A percentile compares a stretch with the other conserved stretches of the same genome.
phyloP scores from a whole-genome alignment of 2,329 filamentous ascomycete species.

The Cordyceps farinosa region DNA sequence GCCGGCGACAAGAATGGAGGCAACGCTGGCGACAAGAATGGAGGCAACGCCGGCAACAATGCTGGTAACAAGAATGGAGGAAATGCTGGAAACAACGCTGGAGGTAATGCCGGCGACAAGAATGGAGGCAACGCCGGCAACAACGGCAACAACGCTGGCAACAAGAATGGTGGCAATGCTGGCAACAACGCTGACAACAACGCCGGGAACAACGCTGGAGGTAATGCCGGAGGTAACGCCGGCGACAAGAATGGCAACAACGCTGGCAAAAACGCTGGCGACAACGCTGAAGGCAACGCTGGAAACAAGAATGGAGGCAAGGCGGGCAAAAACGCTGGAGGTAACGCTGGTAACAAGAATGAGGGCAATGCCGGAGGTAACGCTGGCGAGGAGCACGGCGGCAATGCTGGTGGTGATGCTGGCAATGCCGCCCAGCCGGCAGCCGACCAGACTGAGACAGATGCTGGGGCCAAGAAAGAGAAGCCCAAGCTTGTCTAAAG shows the following conservation, averaged over 20 bases:
- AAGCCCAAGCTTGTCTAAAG: neutral
- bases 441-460: neutral
- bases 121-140: neutral
- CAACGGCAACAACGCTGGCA: neutral
- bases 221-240: neutral
- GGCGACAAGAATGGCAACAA: neutral
- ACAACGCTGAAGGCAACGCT: neutral
- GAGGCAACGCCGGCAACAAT: too few relatives aligned
- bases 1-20: neutral
- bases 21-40: neutral
- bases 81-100: too few relatives aligned
- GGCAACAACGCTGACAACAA: neutral
- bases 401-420: neutral
- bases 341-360: neutral
- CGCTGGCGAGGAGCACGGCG: too few relatives aligned
- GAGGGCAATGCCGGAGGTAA: too few relatives aligned
- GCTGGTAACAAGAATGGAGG: too few relatives aligned
- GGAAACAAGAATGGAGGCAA: neutral
- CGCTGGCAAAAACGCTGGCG: neutral
- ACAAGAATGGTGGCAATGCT: neutral
- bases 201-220: neutral
- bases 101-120: neutral
- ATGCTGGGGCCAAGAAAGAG: neutral
- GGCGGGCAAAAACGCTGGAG: neutral
- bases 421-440: neutral